Evolutionary conservation across 2,329 filamentous ascomycete genomes (phyloP), one percentile per base, ranked within the genome.

Genomic region (Pestalotiopsis sp.): DNA sequence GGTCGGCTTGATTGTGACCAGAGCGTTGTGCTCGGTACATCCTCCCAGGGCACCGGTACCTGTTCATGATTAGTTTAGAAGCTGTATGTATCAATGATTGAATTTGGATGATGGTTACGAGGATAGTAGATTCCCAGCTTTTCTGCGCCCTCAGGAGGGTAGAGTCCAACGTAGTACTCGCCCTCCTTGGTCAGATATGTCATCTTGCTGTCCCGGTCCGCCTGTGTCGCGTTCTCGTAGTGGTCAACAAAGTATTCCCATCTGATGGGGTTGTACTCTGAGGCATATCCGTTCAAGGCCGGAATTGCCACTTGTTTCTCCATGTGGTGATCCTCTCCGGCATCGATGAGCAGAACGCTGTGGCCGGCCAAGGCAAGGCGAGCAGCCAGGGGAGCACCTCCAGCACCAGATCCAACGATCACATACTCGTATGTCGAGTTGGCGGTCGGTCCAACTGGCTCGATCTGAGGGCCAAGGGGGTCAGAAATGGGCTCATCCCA

Each of bases 201-300:
- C 61, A 87, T 86, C 81, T 91, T 91, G 72, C 80, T 85, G 75
- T 91, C 88, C 65, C 82, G 80, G 25, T 84, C 81, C 71, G 89
- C 86, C 49, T 85, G 82, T 25, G 78, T 76, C 59, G 87, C 79
- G 70, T 90, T 83, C 9, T 82, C 80, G 73, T 90, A 91, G 76
- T 91, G 89, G 60, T 84, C 83, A n/a, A 90, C 87, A 71, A 86
- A 91, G 78, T 87, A 91, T 76, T 90, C 86, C 89, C 89, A 92
- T 60, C 83, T 80, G 72, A 89, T 82, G 20, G 83, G 82, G 27
- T 82, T 81, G 69, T 90, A 86, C 73, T 90, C 86, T 12, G 86
- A 88, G 2, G 85, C 83, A 23, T 83, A 81, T 62, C 83, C 83
- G 25, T 85, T 83, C 73, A 87, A 83, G 2, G 86, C 84, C 6